These are phyloP conservation scores for Podila horticola DNA, from an alignment of 192 early-diverging fungal species.

Conservation along the genomic window DNA sequence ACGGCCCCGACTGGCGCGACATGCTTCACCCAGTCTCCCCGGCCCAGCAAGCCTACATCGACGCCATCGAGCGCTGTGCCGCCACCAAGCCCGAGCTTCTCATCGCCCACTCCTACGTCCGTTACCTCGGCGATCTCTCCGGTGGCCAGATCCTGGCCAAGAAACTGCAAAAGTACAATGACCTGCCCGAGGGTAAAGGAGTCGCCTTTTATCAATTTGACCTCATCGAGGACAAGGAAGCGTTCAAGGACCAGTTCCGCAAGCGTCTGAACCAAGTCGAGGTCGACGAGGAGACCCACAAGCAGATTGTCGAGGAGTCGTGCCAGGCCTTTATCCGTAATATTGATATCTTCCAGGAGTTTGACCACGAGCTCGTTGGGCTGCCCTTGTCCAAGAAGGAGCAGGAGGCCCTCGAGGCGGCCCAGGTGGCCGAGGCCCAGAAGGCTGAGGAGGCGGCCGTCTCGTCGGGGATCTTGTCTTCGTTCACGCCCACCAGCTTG, in stretches of 20 bases:
- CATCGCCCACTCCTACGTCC: slow-evolving; percentile 64
- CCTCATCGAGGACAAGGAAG: slow-evolving; percentile 54
- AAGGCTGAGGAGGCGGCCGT: slow-evolving; percentile 1
- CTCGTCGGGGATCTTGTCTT: slow-evolving; percentile 6
- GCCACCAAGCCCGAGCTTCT: slow-evolving; percentile 56
- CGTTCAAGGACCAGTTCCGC: slow-evolving; percentile 62
- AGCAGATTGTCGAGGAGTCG: slow-evolving; percentile 38
- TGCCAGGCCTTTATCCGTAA: slow-evolving; percentile 39
- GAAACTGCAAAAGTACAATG: slow-evolving; percentile 58
- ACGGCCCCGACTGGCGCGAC: slow-evolving; percentile 46
- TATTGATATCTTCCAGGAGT: slow-evolving; percentile 52
- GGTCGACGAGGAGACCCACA: slow-evolving; percentile 47
- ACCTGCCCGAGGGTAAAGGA: slow-evolving; percentile 55
- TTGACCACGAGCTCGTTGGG: slow-evolving; percentile 43
- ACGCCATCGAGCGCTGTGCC: slow-evolving; percentile 55
- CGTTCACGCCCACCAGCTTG: slow-evolving; percentile 28
- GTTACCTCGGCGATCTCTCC: slow-evolving; percentile 67
- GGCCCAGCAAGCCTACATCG: slow-evolving; percentile 60
- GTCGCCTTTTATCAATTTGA: slow-evolving; percentile 64
- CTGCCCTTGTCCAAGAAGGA: slow-evolving; percentile 39
- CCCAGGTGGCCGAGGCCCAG: slow-evolving; percentile 9
- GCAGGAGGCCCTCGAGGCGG: slow-evolving; percentile 27
- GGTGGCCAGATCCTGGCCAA: slow-evolving; percentile 66
- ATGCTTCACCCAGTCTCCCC: slow-evolving; percentile 53
- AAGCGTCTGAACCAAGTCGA: slow-evolving; percentile 57